These are phyloP conservation scores for Postia placenta DNA, from an alignment of 768 basidiomycete genomes.

Conservation along the genomic window DNA sequence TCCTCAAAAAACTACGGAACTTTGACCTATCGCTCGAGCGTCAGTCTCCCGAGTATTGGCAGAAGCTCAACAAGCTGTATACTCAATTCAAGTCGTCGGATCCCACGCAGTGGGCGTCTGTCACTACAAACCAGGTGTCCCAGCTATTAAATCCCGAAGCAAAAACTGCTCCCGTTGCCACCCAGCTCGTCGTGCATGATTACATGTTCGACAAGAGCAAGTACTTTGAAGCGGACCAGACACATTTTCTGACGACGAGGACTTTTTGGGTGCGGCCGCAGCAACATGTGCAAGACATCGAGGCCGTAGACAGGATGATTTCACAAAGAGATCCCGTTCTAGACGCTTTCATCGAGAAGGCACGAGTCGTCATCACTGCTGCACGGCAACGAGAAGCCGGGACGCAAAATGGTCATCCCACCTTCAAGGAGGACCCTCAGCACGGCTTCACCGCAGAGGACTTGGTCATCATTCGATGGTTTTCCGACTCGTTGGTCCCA, in stretches of 20 bases:
- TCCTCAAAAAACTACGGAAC: conserved; percentile 52
- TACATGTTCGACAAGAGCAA: conserved; percentile 49
- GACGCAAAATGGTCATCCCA: conserved; percentile 26
- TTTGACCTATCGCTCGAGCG: conserved; percentile 44
- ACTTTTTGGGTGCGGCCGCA: conserved; percentile 60
- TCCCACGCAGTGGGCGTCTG: conserved; percentile 45
- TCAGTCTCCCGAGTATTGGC: conserved; percentile 21
- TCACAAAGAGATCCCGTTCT: conserved; percentile 34
- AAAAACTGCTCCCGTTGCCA: conserved; percentile 26
- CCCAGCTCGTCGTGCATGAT: conserved; percentile 51
- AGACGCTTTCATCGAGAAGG: conserved; percentile 45
- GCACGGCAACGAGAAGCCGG: conserved; percentile 25
- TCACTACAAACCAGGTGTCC: conserved; percentile 49
- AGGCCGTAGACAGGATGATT: conserved; percentile 43
- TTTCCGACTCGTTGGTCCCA: conserved; percentile 47
- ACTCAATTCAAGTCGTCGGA: conserved; percentile 36
- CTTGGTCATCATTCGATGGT: conserved; percentile 49
- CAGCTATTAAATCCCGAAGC: conserved; percentile 23
- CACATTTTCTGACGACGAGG: conserved; percentile 41
- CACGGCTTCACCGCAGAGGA: conserved; percentile 49
- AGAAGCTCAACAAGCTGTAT: conserved; percentile 29
- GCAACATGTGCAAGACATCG: conserved; percentile 46
- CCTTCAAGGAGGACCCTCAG: conserved; percentile 23
- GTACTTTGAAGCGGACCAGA: conserved; percentile 46
- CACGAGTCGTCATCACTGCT: conserved; percentile 31